These are phyloP conservation scores for Naganishia albida DNA, from an alignment of 1,284 basidiomycete species.

Conservation along the genomic window DNA sequence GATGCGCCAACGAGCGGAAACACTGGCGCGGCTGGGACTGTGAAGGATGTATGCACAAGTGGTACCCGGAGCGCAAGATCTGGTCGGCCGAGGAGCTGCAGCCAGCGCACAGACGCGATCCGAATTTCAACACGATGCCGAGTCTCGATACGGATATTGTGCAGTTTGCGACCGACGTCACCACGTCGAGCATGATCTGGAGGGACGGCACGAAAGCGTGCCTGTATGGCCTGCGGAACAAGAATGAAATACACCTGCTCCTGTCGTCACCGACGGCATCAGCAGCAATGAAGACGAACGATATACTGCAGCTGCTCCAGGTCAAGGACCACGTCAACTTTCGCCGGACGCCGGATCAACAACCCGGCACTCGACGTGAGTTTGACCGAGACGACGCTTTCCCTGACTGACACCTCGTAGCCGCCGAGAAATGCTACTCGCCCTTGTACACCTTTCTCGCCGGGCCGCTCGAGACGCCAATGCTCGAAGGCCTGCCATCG, in stretches of 20 bases:
- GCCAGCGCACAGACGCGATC: slow-evolving; percentile 33
- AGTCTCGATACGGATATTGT: slow-evolving; percentile 40
- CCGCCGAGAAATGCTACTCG: slow-evolving; percentile 40
- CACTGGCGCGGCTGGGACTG: slow-evolving; percentile 48
- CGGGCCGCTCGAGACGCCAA: slow-evolving; percentile 35
- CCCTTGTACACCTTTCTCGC: slow-evolving; percentile 46
- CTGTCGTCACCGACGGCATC: slow-evolving; percentile 33
- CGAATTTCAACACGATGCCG: slow-evolving; percentile 40
- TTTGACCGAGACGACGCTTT: background rate
- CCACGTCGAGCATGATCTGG: slow-evolving; percentile 37
- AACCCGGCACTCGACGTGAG: slow-evolving; percentile 37
- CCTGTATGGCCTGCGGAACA: slow-evolving; percentile 37
- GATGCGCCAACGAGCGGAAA: slow-evolving; percentile 43
- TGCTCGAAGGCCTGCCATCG: slow-evolving; percentile 21
- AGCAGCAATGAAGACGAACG: slow-evolving; percentile 34
- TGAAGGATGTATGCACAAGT: slow-evolving; percentile 40
- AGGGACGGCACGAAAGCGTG: slow-evolving; percentile 46
- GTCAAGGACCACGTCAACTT: slow-evolving; percentile 36
- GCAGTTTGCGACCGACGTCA: slow-evolving; percentile 35
- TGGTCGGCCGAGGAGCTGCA: slow-evolving; percentile 39
- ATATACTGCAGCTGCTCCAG: slow-evolving; percentile 28
- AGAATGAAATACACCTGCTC: slow-evolving; percentile 40
- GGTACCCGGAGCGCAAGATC: slow-evolving; percentile 35
- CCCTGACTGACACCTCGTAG: slow-evolving; percentile 22
- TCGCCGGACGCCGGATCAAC: slow-evolving; percentile 33